Evolutionary conservation across 2,329 filamentous ascomycete genomes (phyloP).

Genomic region (Epicoccum nigrum): DNA sequence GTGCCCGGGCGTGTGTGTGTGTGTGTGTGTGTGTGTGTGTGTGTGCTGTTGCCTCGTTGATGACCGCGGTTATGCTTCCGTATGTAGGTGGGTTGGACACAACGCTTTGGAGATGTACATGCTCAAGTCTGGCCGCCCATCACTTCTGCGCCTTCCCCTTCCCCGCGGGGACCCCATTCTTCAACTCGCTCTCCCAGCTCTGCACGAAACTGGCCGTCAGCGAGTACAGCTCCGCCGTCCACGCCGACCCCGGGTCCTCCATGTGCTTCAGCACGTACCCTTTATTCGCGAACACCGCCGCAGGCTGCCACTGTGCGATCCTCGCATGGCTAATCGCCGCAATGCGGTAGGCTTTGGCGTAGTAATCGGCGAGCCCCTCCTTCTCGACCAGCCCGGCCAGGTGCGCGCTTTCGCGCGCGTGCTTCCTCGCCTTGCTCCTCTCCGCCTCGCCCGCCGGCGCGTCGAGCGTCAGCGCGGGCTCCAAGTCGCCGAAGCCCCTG

Average conservation of each 20-base stretch:
- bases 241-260: constrained; percentile 35
- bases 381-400: constrained; percentile 41
- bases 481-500: constrained; percentile 35
- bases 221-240: constrained; percentile 38
- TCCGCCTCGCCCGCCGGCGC: constrained; percentile 29
- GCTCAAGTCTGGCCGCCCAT: no score
- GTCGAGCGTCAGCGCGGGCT: constrained; percentile 31
- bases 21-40: no score
- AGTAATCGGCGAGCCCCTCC: constrained; percentile 45
- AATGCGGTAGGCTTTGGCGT: constrained; percentile 40
- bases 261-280: constrained; percentile 38
- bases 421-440: constrained; percentile 30
- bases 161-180: no score
- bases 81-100: no score
- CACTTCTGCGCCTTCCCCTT: no score
- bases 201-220: constrained; percentile 38
- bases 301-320: constrained; percentile 38
- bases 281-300: constrained; percentile 40
- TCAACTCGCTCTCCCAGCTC: constrained; percentile 39
- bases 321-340: constrained; percentile 40
- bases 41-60: no score
- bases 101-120: no score
- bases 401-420: constrained; percentile 36
- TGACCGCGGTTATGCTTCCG: no score
- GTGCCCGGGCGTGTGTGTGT: no score